Evolutionary conservation across 1,284 basidiomycete genomes (phyloP).

Genomic region (Chalciporus sp.): DNA sequence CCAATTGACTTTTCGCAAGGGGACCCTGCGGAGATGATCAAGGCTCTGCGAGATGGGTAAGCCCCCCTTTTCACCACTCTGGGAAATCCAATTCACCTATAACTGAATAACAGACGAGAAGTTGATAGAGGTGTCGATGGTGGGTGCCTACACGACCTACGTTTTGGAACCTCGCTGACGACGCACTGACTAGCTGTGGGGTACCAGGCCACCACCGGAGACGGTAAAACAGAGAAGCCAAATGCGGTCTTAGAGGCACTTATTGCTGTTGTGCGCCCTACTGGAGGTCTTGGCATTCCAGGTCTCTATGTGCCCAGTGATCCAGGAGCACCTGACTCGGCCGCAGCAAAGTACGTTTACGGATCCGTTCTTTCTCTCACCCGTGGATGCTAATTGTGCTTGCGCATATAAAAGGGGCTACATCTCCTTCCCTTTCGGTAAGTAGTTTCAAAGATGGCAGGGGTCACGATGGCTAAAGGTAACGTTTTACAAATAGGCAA

Average conservation of each 20-base stretch:
- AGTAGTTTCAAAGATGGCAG: not conserved
- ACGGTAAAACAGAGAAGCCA: conserved; percentile 10
- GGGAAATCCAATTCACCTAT: not conserved
- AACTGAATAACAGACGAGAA: not conserved
- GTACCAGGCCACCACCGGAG: not conserved
- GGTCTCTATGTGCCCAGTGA: conserved; percentile 8
- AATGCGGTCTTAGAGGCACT: conserved; percentile 7
- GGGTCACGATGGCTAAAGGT: not conserved
- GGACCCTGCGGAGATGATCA: not conserved
- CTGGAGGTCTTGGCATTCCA: conserved; percentile 4
- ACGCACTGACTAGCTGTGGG: not conserved
- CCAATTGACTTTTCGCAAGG: conserved; percentile 46
- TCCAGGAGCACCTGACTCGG: conserved; percentile 2
- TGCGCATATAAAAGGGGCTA: not conserved
- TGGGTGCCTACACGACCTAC: not conserved
- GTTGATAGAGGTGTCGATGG: conserved; percentile 4
- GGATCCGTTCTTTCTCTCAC: not conserved
- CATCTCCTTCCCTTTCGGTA: conserved; percentile 11
- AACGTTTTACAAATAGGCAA: conserved; percentile 1
- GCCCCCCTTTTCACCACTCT: not conserved
- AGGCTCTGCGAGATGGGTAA: conserved; percentile 1
- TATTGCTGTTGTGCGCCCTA: not conserved
- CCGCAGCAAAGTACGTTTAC: not conserved
- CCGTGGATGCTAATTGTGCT: not conserved
- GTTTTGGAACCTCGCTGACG: not conserved